Evolutionary conservation across 2,329 filamentous ascomycete species (phyloP), one percentile per base, ranked within the genome.

Genomic region (Talaromyces sp.): DNA sequence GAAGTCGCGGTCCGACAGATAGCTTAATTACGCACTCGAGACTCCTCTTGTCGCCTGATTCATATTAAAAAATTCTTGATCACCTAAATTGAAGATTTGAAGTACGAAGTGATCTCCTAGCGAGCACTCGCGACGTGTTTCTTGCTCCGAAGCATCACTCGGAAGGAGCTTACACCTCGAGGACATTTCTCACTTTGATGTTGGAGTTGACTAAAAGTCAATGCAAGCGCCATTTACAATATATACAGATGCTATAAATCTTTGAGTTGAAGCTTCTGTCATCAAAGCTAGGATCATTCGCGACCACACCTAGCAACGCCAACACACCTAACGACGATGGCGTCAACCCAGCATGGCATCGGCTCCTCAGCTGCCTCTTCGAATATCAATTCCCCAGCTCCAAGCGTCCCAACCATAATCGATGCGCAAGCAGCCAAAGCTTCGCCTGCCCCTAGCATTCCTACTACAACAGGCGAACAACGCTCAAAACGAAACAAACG

Each of bases 401-500:
- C 73, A 27, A 69, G 74, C 10, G 70, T 73, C 33, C 73, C 71
- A 63, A 72, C 72, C 39, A 56, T 74, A 27, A 68, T 70, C 22
- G 75, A 77, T 39, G 47, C 71, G 1, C 76, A 76, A 41, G 67
- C 69, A 9, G 25, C 50, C 50, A 71, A 75, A 66, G 73, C 74
- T 5, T 78, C 77, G 15, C 75, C 76, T 52, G 74, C 73, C 1
- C 75, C 76, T 6, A 68, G 70, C 31, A 72, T 69, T 15, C 73
- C 69, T 56, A 67, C 69, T 25, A 73, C 73, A 9, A 69, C 66
- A 9, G 74, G 74, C 66, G 71, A 69, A 15, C 76, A 78, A 63
- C 73, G 74, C 45, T 72, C 75, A 33, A 80, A 80, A 64, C 72
- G 78, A 65, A 78, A 76, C 63, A 80, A 80, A 71, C 73, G 77